Conservation (phyloP, 1,284 basidiomycete genomes). For the Puccinia triticina region DNA sequence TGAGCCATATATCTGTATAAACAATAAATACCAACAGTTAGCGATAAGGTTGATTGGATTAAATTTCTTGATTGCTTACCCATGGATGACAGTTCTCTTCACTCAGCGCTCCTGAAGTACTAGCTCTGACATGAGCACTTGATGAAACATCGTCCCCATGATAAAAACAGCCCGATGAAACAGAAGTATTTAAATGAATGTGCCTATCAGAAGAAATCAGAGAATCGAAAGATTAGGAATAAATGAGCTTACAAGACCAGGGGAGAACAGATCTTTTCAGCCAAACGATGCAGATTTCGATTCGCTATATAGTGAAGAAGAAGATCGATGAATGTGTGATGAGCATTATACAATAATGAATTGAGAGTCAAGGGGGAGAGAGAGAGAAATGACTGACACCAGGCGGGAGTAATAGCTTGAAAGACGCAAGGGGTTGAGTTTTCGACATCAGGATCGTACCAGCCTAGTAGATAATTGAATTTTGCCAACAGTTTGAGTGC, state of each 20-base stretch:
- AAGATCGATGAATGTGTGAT: not conserved
- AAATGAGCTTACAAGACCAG: slow-evolving; percentile 74
- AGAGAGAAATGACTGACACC: not conserved
- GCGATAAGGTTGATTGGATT: not conserved
- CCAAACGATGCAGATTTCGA: slow-evolving; percentile 80
- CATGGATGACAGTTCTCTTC: slow-evolving; percentile 94
- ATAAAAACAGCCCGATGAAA: too few relatives aligned
- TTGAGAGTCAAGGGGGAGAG: not conserved
- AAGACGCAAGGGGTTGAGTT: slow-evolving; percentile 61
- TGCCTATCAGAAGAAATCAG: too few relatives aligned
- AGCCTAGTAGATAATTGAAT: slow-evolving; percentile 64
- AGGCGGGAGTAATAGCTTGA: slow-evolving; percentile 55
- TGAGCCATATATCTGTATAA: slow-evolving; percentile 50
- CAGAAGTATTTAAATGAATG: too few relatives aligned
- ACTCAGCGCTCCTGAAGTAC: slow-evolving; percentile 74
- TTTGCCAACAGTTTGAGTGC: not conserved
- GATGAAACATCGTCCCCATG: not conserved
- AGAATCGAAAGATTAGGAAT: too few relatives aligned
- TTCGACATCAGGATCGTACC: slow-evolving; percentile 81
- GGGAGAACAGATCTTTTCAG: slow-evolving; percentile 91
- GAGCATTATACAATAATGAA: too few relatives aligned
- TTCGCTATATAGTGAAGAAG: slow-evolving; percentile 80
- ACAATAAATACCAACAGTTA: too few relatives aligned
- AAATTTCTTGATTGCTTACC: slow-evolving; percentile 59
- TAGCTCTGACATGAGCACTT: slow-evolving; percentile 86